A percentile compares a stretch with the other conserved stretches of the same genome.
Evolutionary conservation across 2,329 filamentous ascomycete species (phyloP).

Genomic region (Albophoma yamanashiensis): DNA sequence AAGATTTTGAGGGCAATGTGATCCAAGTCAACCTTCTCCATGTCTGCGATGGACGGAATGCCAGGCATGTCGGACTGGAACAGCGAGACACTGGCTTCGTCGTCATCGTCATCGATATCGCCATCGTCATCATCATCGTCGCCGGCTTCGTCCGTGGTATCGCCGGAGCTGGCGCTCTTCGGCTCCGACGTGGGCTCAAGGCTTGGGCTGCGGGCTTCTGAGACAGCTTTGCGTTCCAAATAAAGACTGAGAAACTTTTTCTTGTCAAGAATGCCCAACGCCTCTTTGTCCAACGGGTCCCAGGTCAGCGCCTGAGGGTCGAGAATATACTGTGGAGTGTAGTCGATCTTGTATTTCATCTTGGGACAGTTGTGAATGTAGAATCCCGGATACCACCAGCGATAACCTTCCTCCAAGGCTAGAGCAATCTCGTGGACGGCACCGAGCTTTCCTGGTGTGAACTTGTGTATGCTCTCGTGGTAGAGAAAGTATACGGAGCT

Average conservation of each 20-base stretch:
- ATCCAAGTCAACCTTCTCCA: constrained; percentile 47
- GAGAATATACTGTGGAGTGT: constrained; percentile 61
- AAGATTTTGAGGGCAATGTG: constrained; percentile 43
- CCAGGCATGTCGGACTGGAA: constrained; percentile 58
- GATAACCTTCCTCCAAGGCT: constrained; percentile 57
- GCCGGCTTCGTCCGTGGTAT: constrained; percentile 2
- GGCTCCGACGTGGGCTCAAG: background rate
- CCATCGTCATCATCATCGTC: constrained; percentile 3
- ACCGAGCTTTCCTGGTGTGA: constrained; percentile 64
- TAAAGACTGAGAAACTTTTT: constrained; percentile 45
- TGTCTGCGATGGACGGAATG: constrained; percentile 42
- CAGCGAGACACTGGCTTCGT: constrained; percentile 26
- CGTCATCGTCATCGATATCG: constrained; percentile 7
- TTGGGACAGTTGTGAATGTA: constrained; percentile 76
- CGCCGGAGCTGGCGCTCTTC: background rate
- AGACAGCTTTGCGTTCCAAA: constrained; percentile 14
- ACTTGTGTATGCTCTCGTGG: constrained; percentile 59
- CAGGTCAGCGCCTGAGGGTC: constrained; percentile 56
- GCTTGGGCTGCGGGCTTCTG: background rate
- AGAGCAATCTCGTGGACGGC: constrained; percentile 64
- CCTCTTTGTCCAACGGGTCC: constrained; percentile 44
- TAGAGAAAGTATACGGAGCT: constrained; percentile 81
- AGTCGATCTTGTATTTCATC: constrained; percentile 80
- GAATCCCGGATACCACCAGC: constrained; percentile 71
- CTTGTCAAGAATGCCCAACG: constrained; percentile 38